Evolutionary conservation across 208 protist species (phyloP), one percentile per base, ranked within the genome.

Genomic region (Strigomonas culicis): DNA sequence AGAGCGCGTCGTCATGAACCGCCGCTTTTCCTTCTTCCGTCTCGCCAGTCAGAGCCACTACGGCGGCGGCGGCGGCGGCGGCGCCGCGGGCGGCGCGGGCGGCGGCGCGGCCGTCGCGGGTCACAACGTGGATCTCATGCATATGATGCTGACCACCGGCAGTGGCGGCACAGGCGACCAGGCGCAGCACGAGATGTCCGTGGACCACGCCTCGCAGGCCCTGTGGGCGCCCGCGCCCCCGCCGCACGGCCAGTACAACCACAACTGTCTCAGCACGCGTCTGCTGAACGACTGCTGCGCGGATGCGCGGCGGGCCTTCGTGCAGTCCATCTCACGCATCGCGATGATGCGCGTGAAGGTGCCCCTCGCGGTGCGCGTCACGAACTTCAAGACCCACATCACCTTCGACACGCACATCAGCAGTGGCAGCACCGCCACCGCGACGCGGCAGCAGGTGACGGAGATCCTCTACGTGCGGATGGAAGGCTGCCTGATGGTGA

Each of bases 271-370:
- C 28, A 79, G 82, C 4, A 86, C 75, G 19, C 74, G 75, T 0
- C 70, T 72, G 19, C 60, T 95, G 36, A 93, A 88, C 49, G 76
- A 90, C 25, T 95, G 87, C 75, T 85, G 81, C 65, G 86, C 79
- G 24, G 77, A 95, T 50, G 86, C 90, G 7, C 87, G 90, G 70
- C 75, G 81, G 1, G 82, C 84, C 50, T 95, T 90, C 72, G 84
- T 83, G 17, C 79, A 90, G 22, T 51, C 66, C 0, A 82, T 78
- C 10, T 88, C 83, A 52, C 84, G 90, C 32, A 75, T 84, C 57
- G 82, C 82, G 22, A 81, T 86, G 72, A 77, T 11, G 31, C 25
- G 57, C 10, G 57, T 21, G 15, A 30, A 55, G 21, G 39, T 65
- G 56, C 60, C 53, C 34, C 70, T 60, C 70, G 75, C 65, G 65